phyloP scores from a whole-genome alignment of 129 eudicot species.

The carrot (Daucus carota) region DNA sequence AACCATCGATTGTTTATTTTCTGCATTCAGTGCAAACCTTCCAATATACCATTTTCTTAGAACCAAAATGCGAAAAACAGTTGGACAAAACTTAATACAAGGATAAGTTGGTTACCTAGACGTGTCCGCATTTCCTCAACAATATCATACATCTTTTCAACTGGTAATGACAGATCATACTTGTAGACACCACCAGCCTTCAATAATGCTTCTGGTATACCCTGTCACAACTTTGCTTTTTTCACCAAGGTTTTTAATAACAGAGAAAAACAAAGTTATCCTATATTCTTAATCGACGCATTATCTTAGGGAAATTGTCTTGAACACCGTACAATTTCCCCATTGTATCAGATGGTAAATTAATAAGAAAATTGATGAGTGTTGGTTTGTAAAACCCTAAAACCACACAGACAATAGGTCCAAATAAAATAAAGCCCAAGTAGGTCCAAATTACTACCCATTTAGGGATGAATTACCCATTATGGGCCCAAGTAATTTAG shows the following conservation, averaged over 20 bases:
- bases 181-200: slow-evolving; percentile 95
- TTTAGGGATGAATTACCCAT: background rate
- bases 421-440: background rate
- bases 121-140: slow-evolving; percentile 85
- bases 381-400: background rate
- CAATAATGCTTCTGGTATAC: slow-evolving; percentile 87
- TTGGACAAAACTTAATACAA: background rate
- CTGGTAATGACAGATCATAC: slow-evolving; percentile 86
- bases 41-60: background rate
- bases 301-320: background rate
- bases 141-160: slow-evolving; percentile 79
- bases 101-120: slow-evolving; percentile 43
- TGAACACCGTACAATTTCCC: background rate
- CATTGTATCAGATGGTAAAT: background rate
- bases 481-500: background rate
- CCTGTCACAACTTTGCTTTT: slow-evolving; percentile 33
- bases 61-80: background rate
- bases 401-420: background rate
- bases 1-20: background rate
- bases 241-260: background rate
- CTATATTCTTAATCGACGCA: background rate
- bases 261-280: background rate
- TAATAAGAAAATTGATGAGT: background rate
- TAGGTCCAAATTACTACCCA: background rate
- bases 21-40: background rate